These are phyloP conservation scores for Debaryomyces sp. DNA, from an alignment of 1,139 yeast genomes.

Conservation along the genomic window DNA sequence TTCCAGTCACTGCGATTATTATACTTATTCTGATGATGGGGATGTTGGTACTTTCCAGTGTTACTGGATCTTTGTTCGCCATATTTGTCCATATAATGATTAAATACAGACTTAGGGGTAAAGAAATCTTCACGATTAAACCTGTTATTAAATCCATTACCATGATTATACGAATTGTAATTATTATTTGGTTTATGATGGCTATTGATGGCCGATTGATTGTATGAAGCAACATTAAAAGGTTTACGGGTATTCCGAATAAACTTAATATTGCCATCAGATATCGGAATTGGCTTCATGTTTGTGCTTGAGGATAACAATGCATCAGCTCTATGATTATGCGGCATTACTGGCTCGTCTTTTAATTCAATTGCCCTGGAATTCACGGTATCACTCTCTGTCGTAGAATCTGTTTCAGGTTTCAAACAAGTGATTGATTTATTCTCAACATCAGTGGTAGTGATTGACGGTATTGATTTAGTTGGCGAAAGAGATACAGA, in stretches of 20 bases:
- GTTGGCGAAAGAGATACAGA: slow-evolving; percentile 9
- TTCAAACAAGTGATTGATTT: not conserved
- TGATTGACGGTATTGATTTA: slow-evolving; percentile 1
- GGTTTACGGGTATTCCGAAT: slow-evolving; percentile 60
- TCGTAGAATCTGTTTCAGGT: slow-evolving; percentile 1
- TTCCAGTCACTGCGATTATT: slow-evolving; percentile 33
- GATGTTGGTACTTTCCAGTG: slow-evolving; percentile 12
- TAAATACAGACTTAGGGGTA: slow-evolving; percentile 75
- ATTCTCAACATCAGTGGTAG: slow-evolving; percentile 2
- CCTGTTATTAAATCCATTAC: slow-evolving; percentile 26
- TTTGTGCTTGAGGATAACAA: slow-evolving; percentile 42
- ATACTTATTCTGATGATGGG: slow-evolving; percentile 16
- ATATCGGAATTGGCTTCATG: slow-evolving; percentile 49
- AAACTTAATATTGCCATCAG: slow-evolving; percentile 32
- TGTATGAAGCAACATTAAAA: slow-evolving; percentile 59
- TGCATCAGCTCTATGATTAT: slow-evolving; percentile 51
- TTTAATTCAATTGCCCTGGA: slow-evolving; percentile 8
- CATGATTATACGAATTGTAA: slow-evolving; percentile 20
- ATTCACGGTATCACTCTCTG: slow-evolving; percentile 9
- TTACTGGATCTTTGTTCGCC: slow-evolving; percentile 40
- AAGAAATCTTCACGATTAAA: slow-evolving; percentile 72
- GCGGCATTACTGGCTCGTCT: slow-evolving; percentile 28
- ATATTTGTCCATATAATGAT: slow-evolving; percentile 72
- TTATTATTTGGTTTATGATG: slow-evolving; percentile 24
- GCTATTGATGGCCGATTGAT: slow-evolving; percentile 33